These are phyloP conservation scores for Fraxinus quadrangulata DNA, from an alignment of 257 asterid species.

Conservation along the genomic window DNA sequence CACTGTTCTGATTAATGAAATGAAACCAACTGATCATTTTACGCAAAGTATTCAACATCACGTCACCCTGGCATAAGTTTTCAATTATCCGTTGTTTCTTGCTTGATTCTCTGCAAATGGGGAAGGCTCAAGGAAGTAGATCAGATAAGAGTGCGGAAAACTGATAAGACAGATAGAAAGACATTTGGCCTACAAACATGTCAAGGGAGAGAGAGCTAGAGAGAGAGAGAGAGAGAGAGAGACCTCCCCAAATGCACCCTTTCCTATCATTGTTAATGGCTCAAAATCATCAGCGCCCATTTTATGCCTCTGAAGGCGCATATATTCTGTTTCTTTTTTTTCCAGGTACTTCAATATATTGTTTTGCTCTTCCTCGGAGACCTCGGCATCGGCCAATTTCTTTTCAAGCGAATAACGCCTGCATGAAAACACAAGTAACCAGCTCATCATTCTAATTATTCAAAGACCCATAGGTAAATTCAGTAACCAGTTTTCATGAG, in stretches of 20 bases:
- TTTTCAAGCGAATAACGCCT: conserved; percentile 85
- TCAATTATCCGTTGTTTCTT: not conserved
- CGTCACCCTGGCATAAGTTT: not conserved
- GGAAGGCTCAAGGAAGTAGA: not conserved
- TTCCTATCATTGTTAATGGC: conserved; percentile 94
- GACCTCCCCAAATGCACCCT: conserved; percentile 99
- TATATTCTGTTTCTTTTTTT: conserved; percentile 89
- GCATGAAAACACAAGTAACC: conserved; percentile 30
- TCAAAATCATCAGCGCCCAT: conserved; percentile 98
- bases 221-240: conserved; percentile 29
- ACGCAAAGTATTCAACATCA: not conserved
- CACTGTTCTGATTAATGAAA: not conserved
- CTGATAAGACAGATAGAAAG: not conserved
- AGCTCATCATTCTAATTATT: not conserved
- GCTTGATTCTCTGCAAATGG: not conserved
- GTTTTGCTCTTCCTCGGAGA: conserved; percentile 85
- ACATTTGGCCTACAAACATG: not conserved
- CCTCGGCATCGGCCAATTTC: conserved; percentile 91
- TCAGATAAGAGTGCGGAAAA: not conserved
- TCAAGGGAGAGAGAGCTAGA: not conserved
- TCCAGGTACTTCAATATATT: conserved; percentile 77
- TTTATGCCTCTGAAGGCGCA: conserved; percentile 98
- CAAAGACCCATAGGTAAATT: too few relatives aligned
- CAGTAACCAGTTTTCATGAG: too few relatives aligned
- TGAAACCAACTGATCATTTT: not conserved